Percentiles rank a stretch among this genome's conserved stretches.
These are phyloP conservation scores for Xylaria scruposa DNA, from an alignment of 495 filamentous ascomycete genomes.

Conservation along the genomic window DNA sequence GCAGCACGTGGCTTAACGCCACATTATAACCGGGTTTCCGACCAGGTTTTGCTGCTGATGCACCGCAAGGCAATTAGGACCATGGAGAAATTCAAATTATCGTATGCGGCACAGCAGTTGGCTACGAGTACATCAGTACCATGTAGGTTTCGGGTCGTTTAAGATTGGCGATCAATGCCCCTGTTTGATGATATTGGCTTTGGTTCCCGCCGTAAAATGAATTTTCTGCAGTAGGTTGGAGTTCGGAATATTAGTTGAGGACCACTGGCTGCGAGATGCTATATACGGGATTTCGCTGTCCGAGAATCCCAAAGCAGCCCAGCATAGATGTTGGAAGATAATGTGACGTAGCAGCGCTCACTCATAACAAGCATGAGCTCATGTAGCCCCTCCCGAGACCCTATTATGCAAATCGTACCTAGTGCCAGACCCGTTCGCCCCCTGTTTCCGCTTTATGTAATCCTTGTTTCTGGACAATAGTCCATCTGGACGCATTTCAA, in stretches of 20 bases:
- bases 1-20: slow-evolving; percentile 14
- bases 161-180: not conserved
- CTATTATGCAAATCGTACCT: not conserved
- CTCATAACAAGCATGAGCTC: slow-evolving; percentile 1
- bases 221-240: not conserved
- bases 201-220: not conserved
- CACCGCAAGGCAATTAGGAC: not conserved
- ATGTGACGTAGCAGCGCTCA: not conserved
- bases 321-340: not conserved
- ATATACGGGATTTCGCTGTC: slow-evolving; percentile 7
- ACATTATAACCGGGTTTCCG: not conserved
- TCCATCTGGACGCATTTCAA: slow-evolving; percentile 12
- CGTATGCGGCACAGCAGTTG: slow-evolving; percentile 13
- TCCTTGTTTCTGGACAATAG: not conserved
- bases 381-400: slow-evolving; percentile 12
- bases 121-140: not conserved
- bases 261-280: not conserved
- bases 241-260: not conserved
- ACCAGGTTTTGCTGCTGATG: not conserved
- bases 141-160: not conserved
- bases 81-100: slow-evolving; percentile 4
- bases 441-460: slow-evolving; percentile 2
- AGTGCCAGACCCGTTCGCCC: slow-evolving; percentile 1
- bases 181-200: not conserved
- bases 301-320: not conserved